Base-by-base conservation (phyloP, 2,329 filamentous ascomycete species). In the Metarhizium sp. region DNA sequence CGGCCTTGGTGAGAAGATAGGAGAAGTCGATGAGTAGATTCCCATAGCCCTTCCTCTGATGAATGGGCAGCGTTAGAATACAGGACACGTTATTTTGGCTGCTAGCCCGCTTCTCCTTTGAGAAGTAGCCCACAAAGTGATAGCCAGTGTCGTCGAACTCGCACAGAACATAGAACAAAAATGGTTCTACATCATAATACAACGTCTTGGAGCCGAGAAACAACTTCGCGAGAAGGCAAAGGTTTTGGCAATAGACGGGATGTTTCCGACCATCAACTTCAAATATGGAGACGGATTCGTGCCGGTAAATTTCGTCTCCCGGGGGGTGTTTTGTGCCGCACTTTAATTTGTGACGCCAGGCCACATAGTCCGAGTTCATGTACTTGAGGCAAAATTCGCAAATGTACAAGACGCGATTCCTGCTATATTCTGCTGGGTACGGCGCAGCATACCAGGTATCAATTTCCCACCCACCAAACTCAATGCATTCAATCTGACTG, bases 361-460 rank as follows among this genome's bases (percentile, higher is more conserved):
- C 92, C 32, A 99, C 94, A 65, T 95, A 97, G 69, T 96, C 92
- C 18, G 94, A 97, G 71, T 95, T 96, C 91, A 99, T 96, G 74
- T 99, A 99, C 73, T 97, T 99, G 58, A 99, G 78, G 69, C 94
- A 99, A 71, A 97, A 99, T 70, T 99, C 95, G 78, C 94, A 99
- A 60, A 99, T 97, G 72, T 96, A 97, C n/a, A 99, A 80, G 42
- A 96, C 88, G 34, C 90, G 86, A 67, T 99, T 97, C 60, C 92
- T 85, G 69, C 91, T 97, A 75, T 99, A 99, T 72, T 99, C 94
- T 68, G 96, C 94, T 0, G 94, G 94, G 68, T 99, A 99, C 13
- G 94, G 95, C 43, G 94, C 94, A 34, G 94, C 92, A 72, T 99
- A 96, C 92, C 94, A 97, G 3, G 94, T 99, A 68, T 99, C 94